Evolutionary conservation across 164 flowering plant genomes (phyloP), one percentile per base, ranked within the genome.

Genomic region (Umbellularia californica): DNA sequence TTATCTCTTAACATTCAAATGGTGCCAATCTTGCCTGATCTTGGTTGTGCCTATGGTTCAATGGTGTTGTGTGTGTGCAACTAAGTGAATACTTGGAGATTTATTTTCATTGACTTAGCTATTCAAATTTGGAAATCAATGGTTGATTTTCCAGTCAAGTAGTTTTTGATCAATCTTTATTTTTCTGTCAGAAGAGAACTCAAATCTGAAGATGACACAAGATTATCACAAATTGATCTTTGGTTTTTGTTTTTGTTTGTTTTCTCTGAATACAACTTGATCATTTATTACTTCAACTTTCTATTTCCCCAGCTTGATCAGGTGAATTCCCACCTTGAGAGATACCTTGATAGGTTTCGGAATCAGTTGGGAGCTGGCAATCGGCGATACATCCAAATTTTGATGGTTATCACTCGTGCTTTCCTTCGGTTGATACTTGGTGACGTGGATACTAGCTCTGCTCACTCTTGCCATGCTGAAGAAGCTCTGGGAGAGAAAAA

Each of bases 371-470:
- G 98, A 78, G 90, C 93, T 77, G 92, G 95, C 25, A 96, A 96
- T 76, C 80, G 97, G 77, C 93, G 98, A 87, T 89, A 93, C 79
- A 88, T 96, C 69, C 99, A 96, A 81, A 92, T 90, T 20, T 63
- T 96, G 77, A 79, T 92, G 85, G 87, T 92, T 71, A 83, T 94
- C 25, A 79, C 89, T 73, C 84, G 83, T 73, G 94, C 95, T 71
- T 89, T 96, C 79, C 84, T 85, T 22, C 79, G 81, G 79, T 69
- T 79, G 75, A 67, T 93, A 27, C 72, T 55, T 71, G 76, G 70
- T 50, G 79, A 77, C 70, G 83, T 82, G 50, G 80, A 77, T 77
- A 71, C 35, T 30, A 75, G 64, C 62, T 25, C 47, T 66, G 66
- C 30, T 41, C 72, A 71, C 70, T 68, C 79, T 52, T 76, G 72